Evolutionary conservation across 768 basidiomycete species (phyloP).

Genomic region (Boletus barrowsii): DNA sequence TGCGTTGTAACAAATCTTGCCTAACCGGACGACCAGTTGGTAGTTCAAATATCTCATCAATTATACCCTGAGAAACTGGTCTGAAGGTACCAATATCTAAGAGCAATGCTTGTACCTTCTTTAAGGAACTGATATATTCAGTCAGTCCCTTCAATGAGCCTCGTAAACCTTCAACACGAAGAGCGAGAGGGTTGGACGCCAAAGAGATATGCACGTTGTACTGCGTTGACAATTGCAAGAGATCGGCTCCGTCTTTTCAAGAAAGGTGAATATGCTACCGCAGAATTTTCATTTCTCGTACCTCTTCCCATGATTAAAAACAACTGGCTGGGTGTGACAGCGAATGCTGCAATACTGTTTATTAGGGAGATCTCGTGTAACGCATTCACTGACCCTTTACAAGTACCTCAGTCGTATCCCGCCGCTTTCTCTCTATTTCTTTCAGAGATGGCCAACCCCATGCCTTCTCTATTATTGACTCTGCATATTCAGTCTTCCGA

Average conservation of each 20-base stretch:
- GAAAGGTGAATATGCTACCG: slow-evolving; percentile 9
- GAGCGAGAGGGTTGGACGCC: slow-evolving; percentile 49
- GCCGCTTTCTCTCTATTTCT: slow-evolving; percentile 47
- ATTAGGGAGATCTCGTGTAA: not conserved
- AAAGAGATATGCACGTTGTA: slow-evolving; percentile 65
- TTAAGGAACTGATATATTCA: slow-evolving; percentile 46
- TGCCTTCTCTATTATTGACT: slow-evolving; percentile 55
- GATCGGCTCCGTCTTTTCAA: slow-evolving; percentile 57
- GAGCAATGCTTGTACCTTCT: slow-evolving; percentile 37
- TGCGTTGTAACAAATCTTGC: slow-evolving; percentile 49
- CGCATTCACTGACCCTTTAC: slow-evolving; percentile 41
- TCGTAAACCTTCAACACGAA: slow-evolving; percentile 58
- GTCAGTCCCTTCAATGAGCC: slow-evolving; percentile 48
- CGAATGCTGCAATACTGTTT: slow-evolving; percentile 42
- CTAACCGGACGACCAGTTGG: slow-evolving; percentile 44
- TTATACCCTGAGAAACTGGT: slow-evolving; percentile 19
- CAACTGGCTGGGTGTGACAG: slow-evolving; percentile 55
- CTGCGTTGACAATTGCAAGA: slow-evolving; percentile 54
- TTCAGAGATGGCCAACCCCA: slow-evolving; percentile 70
- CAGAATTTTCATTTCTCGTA: slow-evolving; percentile 21
- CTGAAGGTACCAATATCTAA: not conserved
- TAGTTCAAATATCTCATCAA: slow-evolving; percentile 38
- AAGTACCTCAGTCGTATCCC: slow-evolving; percentile 47
- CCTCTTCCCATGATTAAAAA: slow-evolving; percentile 75
- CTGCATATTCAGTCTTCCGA: slow-evolving; percentile 42